Conservation (phyloP, 495 filamentous ascomycete species). For the Tuber melanosporum region DNA sequence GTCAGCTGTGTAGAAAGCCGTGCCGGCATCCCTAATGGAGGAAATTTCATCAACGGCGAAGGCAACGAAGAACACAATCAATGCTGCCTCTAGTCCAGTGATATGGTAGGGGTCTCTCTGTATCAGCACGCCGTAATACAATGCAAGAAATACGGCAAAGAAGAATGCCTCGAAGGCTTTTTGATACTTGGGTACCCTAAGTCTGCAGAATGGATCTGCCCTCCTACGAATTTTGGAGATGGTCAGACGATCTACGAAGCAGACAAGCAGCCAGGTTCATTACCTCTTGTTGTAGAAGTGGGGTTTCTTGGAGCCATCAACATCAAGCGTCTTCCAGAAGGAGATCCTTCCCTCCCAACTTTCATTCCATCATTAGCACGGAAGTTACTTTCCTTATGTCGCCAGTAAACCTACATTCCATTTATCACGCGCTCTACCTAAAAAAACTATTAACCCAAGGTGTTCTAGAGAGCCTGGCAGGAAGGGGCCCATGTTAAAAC, state of each 20-base stretch:
- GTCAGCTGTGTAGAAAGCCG: slow-evolving; percentile 75
- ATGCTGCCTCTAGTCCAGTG: slow-evolving; percentile 50
- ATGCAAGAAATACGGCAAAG: slow-evolving; percentile 68
- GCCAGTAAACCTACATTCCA: slow-evolving; percentile 51
- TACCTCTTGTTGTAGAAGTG: slow-evolving; percentile 68
- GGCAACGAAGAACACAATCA: slow-evolving; percentile 67
- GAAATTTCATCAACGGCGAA: slow-evolving; percentile 85
- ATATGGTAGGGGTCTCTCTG: slow-evolving; percentile 50
- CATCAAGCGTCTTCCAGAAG: slow-evolving; percentile 79
- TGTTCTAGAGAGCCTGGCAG: background rate
- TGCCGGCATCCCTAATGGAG: slow-evolving; percentile 72
- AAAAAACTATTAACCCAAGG: slow-evolving; percentile 7
- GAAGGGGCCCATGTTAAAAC: slow-evolving; percentile 8
- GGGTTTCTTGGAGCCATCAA: slow-evolving; percentile 70
- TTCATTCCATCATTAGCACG: slow-evolving; percentile 21
- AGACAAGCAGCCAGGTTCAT: slow-evolving; percentile 8
- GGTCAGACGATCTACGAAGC: background rate
- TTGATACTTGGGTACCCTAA: slow-evolving; percentile 85
- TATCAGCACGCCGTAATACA: slow-evolving; percentile 81
- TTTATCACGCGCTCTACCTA: slow-evolving; percentile 69
- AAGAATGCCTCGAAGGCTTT: slow-evolving; percentile 85
- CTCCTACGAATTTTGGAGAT: slow-evolving; percentile 44
- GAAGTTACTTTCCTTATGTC: background rate
- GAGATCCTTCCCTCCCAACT: slow-evolving; percentile 82
- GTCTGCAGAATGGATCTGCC: slow-evolving; percentile 73